These are phyloP conservation scores for Dictyostelium intermedium DNA, from an alignment of 78 protist genomes.

Conservation along the genomic window DNA sequence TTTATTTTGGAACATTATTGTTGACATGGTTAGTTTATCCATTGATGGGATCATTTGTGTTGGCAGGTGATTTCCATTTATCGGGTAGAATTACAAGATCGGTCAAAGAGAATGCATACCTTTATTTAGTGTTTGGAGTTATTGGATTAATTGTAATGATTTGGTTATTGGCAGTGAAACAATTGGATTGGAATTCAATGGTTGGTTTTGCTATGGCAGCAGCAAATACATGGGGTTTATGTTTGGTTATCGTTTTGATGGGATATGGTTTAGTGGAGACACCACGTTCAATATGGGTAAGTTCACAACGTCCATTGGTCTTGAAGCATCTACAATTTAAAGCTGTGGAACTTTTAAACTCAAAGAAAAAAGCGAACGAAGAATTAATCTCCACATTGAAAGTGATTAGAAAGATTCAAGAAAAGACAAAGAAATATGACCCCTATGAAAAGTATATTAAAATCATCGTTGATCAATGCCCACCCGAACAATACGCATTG, in stretches of 20 bases:
- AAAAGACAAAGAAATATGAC: slow-evolving; percentile 22
- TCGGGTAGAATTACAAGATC: slow-evolving; percentile 32
- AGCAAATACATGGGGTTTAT: slow-evolving; percentile 86
- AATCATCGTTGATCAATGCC: slow-evolving; percentile 53
- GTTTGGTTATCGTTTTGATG: slow-evolving; percentile 62
- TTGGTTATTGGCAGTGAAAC: slow-evolving; percentile 58
- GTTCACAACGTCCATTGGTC: slow-evolving; percentile 9
- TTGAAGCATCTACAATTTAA: slow-evolving; percentile 49
- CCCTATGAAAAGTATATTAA: slow-evolving; percentile 62
- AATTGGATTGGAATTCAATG: slow-evolving; percentile 36
- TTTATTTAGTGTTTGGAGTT: slow-evolving; percentile 54
- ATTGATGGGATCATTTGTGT: slow-evolving; percentile 54
- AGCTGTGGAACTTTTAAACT: slow-evolving; percentile 7
- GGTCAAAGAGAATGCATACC: slow-evolving; percentile 56
- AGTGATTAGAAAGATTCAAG: slow-evolving; percentile 8
- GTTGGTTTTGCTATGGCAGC: slow-evolving; percentile 85
- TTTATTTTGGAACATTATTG: slow-evolving; percentile 58
- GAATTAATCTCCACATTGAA: slow-evolving; percentile 29
- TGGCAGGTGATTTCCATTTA: slow-evolving; percentile 79
- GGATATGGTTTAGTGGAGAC: slow-evolving; percentile 88
- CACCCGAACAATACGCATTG: slow-evolving; percentile 33
- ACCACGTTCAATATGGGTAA: slow-evolving; percentile 63
- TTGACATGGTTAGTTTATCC: slow-evolving; percentile 73
- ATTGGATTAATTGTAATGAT: slow-evolving; percentile 51
- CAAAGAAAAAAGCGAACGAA: slow-evolving; percentile 46